Evolutionary conservation across 2,329 filamentous ascomycete genomes (phyloP).

Genomic region (Juglanconis juglandina): DNA sequence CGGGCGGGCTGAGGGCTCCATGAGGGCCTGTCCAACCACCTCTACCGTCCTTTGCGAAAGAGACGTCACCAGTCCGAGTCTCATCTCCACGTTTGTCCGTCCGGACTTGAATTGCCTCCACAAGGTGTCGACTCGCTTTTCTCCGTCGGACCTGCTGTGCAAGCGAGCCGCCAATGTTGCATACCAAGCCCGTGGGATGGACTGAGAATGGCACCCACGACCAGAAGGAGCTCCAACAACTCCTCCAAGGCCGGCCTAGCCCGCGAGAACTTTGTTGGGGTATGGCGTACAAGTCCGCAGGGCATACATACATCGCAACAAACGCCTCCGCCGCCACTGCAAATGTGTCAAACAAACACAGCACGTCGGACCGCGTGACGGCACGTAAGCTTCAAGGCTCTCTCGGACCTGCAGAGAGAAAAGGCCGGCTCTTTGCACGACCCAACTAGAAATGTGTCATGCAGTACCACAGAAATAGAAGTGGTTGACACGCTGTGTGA

Average conservation of each 20-base stretch:
- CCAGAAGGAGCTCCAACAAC: background rate
- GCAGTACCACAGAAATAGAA: background rate
- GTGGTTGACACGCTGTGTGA: background rate
- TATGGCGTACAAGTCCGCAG: background rate
- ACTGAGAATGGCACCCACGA: background rate
- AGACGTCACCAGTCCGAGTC: slow-evolving; percentile 5
- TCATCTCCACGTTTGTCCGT: background rate
- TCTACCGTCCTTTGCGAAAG: background rate
- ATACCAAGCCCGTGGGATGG: background rate
- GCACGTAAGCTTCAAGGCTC: slow-evolving; percentile 5
- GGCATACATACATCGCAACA: background rate
- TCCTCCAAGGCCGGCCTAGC: background rate
- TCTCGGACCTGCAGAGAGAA: background rate
- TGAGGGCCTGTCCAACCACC: background rate
- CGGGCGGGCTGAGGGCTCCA: background rate
- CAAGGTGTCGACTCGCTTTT: background rate
- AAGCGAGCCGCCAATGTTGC: background rate
- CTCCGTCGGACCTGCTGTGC: background rate
- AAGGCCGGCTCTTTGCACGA: background rate
- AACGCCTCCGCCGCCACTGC: background rate
- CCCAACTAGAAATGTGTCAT: background rate
- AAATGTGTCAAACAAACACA: slow-evolving; percentile 2
- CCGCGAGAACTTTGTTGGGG: background rate
- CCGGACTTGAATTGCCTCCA: background rate
- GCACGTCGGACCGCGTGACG: background rate